Evolutionary conservation across 805 yeast genomes (phyloP).

Genomic region (Yamadazyma sp.): DNA sequence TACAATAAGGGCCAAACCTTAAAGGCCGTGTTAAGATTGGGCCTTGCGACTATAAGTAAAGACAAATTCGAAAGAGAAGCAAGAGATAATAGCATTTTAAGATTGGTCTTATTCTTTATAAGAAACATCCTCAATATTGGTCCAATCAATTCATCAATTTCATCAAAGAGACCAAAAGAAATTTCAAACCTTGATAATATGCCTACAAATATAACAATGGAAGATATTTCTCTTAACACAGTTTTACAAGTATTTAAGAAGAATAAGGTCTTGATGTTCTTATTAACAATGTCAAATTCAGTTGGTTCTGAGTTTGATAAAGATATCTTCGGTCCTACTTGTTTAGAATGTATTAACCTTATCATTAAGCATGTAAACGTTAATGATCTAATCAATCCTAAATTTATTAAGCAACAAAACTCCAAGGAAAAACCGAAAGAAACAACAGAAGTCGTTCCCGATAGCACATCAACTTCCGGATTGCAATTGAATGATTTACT

Average conservation of each 20-base stretch:
- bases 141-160: conserved; percentile 56
- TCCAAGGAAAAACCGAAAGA: not conserved
- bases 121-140: conserved; percentile 78
- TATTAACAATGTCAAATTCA: conserved; percentile 68
- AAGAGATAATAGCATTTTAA: conserved; percentile 69
- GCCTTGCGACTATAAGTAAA: conserved; percentile 56
- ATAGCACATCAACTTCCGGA: conserved; percentile 20
- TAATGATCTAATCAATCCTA: conserved; percentile 18
- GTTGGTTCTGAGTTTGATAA: conserved; percentile 63
- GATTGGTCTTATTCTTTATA: conserved; percentile 68
- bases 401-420: not conserved
- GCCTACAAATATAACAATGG: conserved; percentile 56
- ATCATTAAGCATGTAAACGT: conserved; percentile 56
- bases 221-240: conserved; percentile 64
- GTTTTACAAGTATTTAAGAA: conserved; percentile 57
- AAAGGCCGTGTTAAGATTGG: conserved; percentile 66
- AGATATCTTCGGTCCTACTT: conserved; percentile 54
- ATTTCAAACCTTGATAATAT: conserved; percentile 34
- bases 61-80: conserved; percentile 56
- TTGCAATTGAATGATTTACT: conserved; percentile 49
- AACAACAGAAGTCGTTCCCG: not conserved
- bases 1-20: conserved; percentile 60
- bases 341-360: conserved; percentile 68
- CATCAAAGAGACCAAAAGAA: conserved; percentile 39
- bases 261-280: conserved; percentile 69